Evolutionary conservation across 2,329 filamentous ascomycete genomes (phyloP), one percentile per base, ranked within the genome.

Genomic region (Hypoxylon sp.): DNA sequence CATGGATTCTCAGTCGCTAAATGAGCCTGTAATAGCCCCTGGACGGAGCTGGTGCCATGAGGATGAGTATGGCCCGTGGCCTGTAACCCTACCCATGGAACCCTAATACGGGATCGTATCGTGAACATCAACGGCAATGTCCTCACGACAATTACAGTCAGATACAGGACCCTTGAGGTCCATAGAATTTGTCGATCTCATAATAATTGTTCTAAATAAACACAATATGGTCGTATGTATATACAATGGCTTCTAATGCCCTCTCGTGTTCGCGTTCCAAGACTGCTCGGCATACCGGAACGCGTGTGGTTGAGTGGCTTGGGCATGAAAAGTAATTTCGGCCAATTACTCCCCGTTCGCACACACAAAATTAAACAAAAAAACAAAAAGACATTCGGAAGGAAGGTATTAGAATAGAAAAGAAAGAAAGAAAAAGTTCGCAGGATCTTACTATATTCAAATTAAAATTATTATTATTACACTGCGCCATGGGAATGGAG

Each of bases 311-410:
- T 52, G 51, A 64, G 60, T 70, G 64, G 60, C 64, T 63, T 56
- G 61, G 55, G 65, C 68, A 70, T 68, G 68, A 68, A 63, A 41
- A 38, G 43, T 36, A 70, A 70, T 70, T 65, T 70, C 68, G 68
- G 68, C 46, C 68, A 45, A 68, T 55, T 51, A 62, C 23, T 34
- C 45, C 32, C 59, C 52, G 28, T 59, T 41, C 36, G 49, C 63
- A 60, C 67, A 61, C 67, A 69, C 38, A 69, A 65, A 69, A 56
- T 57, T 51, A 57, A 63, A 60, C 2, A 19, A 52, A 65, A 59
- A 59, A 36, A 53, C 25, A 38, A 56, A 55, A 19, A 28, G 4
- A 14, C 23, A 59, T 36, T 60, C 46, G 55, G 36, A 52, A 28
- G 30, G 25, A 19, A 52, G 45, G 19, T 17, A 17, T 58, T 14